Percentiles rank a stretch among this genome's conserved stretches.
Conservation (phyloP, 2,329 filamentous ascomycete genomes). For the Arthrocladium fulminans region DNA sequence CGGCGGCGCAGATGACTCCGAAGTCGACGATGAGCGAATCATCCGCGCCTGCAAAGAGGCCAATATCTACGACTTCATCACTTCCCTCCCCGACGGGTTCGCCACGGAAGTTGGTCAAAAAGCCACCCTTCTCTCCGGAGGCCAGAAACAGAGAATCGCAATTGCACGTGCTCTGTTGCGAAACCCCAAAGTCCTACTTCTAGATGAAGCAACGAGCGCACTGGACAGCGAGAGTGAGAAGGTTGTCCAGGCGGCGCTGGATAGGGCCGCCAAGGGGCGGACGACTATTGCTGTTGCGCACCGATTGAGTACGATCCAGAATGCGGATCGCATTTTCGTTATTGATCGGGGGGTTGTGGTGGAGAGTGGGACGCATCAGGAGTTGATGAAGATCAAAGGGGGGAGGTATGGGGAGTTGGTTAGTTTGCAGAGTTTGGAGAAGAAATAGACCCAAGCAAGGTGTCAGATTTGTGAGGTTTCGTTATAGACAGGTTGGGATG, state of each 20-base stretch:
- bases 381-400: conserved; percentile 52
- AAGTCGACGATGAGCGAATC: conserved; percentile 58
- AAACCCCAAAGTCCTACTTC: conserved; percentile 76
- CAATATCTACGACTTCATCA: conserved; percentile 88
- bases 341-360: conserved; percentile 83
- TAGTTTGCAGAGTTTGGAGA: conserved; percentile 68
- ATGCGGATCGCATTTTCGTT: conserved; percentile 92
- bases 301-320: conserved; percentile 82
- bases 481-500: too few species aligned
- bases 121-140: conserved; percentile 74
- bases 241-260: conserved; percentile 60
- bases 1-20: conserved; percentile 43
- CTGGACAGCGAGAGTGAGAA: conserved; percentile 43
- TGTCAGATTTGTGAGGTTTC: too few species aligned
- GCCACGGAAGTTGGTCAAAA: conserved; percentile 79
- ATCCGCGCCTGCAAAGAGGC: conserved; percentile 76
- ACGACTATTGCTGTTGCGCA: conserved; percentile 95
- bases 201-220: conserved; percentile 64
- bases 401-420: conserved; percentile 72
- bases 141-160: conserved; percentile 89
- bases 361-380: conserved; percentile 70
- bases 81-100: conserved; percentile 77
- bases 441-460: conserved; percentile 28
- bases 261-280: conserved; percentile 71
- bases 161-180: conserved; percentile 85